A percentile compares a stretch with the other conserved stretches of the same genome.
phyloP scores from a whole-genome alignment of 345 rosid genomes.

The Noccaea bulbosa region DNA sequence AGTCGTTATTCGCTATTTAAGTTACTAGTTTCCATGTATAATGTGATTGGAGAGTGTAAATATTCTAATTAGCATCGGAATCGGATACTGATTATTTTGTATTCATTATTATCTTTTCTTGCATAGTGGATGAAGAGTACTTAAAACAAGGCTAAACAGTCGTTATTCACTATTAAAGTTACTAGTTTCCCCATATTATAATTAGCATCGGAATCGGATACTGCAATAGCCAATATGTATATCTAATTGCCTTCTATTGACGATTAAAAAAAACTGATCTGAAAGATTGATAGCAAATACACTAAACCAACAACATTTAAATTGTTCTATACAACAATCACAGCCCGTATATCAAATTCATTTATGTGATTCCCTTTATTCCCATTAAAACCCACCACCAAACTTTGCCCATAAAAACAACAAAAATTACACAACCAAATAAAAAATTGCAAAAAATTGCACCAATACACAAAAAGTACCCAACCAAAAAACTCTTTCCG shows the following conservation, averaged over 20 bases:
- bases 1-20: no score
- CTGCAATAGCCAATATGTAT: not conserved
- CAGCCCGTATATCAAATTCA: not conserved
- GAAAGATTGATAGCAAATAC: not conserved
- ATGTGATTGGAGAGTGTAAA: not conserved
- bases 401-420: conserved; percentile 18
- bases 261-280: not conserved
- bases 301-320: conserved; percentile 16
- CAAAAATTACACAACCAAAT: conserved; percentile 7
- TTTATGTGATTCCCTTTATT: conserved; percentile 8
- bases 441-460: conserved; percentile 3
- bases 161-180: no score
- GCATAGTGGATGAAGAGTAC: not conserved
- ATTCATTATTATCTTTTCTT: no score
- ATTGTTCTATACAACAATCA: conserved; percentile 28
- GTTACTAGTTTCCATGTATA: not conserved
- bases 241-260: no score
- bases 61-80: not conserved
- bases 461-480: conserved; percentile 21
- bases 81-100: no score
- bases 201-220: no score
- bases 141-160: no score
- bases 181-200: not conserved
- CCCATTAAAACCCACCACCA: conserved; percentile 27
- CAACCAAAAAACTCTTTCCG: conserved; percentile 16